Percentiles rank a stretch among this genome's conserved stretches.
These are phyloP conservation scores for Reticulascus tulasneorum DNA, from an alignment of 2,329 filamentous ascomycete species.

Conservation along the genomic window DNA sequence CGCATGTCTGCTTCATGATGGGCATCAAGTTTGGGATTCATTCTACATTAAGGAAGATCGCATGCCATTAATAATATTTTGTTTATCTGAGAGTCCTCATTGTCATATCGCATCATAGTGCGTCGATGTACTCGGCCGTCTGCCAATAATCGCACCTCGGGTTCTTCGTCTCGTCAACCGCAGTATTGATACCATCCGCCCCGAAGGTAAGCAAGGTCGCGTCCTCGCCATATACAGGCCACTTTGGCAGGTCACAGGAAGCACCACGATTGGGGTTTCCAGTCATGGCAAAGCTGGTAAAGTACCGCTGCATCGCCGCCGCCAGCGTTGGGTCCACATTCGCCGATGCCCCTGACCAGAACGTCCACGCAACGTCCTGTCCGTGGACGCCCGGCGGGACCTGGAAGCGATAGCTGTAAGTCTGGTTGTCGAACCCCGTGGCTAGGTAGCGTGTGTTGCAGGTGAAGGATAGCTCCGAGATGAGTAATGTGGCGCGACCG, in stretches of 20 bases:
- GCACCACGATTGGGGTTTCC: conserved; percentile 20
- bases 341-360: conserved; percentile 34
- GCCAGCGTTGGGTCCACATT: conserved; percentile 26
- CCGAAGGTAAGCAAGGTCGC: conserved; percentile 7
- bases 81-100: too few species aligned
- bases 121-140: too few species aligned
- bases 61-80: too few species aligned
- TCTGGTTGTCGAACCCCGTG: conserved; percentile 37
- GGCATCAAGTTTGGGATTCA: too few species aligned
- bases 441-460: conserved; percentile 50
- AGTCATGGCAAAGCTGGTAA: conserved; percentile 24
- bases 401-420: conserved; percentile 47
- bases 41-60: too few species aligned
- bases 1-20: too few species aligned
- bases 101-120: too few species aligned
- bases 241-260: not conserved
- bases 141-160: conserved; percentile 24
- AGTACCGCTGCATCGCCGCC: conserved; percentile 24
- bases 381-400: conserved; percentile 47
- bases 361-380: conserved; percentile 46
- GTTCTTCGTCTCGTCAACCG: conserved; percentile 14
- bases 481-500: conserved; percentile 31
- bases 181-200: conserved; percentile 2
- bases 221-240: conserved; percentile 7
- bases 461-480: conserved; percentile 37